A percentile compares a stretch with the other conserved stretches of the same genome.
Conservation (phyloP, 139 green algal genomes). For the Mychonastes homosphaera region DNA sequence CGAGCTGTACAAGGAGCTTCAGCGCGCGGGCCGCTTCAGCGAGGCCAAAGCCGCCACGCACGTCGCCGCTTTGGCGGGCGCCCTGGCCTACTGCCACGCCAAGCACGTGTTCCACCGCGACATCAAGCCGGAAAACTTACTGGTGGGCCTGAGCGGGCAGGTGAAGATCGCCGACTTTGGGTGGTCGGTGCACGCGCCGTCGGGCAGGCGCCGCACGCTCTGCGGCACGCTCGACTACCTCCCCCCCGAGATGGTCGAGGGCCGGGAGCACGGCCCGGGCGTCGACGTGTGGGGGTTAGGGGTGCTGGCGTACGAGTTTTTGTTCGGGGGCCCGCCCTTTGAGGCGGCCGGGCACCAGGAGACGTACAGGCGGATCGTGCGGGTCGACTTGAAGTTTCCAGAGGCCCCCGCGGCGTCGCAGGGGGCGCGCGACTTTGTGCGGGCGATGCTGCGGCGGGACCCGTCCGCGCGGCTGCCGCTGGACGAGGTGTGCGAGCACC, state of each 20-base stretch:
- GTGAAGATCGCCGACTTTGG: constrained; percentile 99
- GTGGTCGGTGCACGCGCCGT: constrained; percentile 92
- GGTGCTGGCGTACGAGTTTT: constrained; percentile 95
- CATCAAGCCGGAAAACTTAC: constrained; percentile 99
- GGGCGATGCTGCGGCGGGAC: constrained; percentile 70
- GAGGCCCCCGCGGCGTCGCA: constrained; percentile 32
- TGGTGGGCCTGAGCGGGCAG: constrained; percentile 75
- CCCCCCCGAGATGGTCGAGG: constrained; percentile 93
- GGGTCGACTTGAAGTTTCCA: constrained; percentile 82
- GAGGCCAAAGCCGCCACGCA: constrained; percentile 82
- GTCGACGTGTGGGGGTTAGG: constrained; percentile 95
- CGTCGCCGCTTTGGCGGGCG: constrained; percentile 69
- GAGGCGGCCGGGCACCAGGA: constrained; percentile 77
- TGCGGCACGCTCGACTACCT: constrained; percentile 99
- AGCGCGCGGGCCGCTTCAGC: constrained; percentile 61
- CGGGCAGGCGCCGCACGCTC: constrained; percentile 74
- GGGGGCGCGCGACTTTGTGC: constrained; percentile 77
- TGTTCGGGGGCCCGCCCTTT: constrained; percentile 87
- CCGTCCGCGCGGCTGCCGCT: constrained; percentile 58
- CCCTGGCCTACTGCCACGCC: constrained; percentile 89
- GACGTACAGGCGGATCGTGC: constrained; percentile 79
- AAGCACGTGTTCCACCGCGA: constrained; percentile 99
- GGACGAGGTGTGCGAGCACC: constrained; percentile 59
- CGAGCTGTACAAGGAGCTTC: constrained; percentile 96
- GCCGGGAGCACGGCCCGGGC: constrained; percentile 37